phyloP scores from a whole-genome alignment of 768 basidiomycete species.

The Mycena galericulata region DNA sequence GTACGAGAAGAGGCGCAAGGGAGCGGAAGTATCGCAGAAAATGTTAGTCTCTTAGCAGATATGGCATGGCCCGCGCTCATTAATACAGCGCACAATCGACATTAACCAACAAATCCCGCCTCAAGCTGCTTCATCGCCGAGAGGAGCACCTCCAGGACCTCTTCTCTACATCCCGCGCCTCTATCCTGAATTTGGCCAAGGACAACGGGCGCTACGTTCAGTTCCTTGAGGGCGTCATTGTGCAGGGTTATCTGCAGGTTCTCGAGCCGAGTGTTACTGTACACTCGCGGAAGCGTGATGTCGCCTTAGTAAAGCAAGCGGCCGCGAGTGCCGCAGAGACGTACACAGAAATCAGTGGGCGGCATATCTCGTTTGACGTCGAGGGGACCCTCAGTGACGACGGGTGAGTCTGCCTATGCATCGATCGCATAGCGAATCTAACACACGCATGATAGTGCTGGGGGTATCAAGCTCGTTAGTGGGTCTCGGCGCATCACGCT shows the following conservation, averaged over 20 bases:
- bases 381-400: slow-evolving; percentile 75
- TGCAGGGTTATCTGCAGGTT: slow-evolving; percentile 87
- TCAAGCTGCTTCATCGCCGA: slow-evolving; percentile 88
- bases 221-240: slow-evolving; percentile 86
- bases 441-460: slow-evolving; percentile 65
- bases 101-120: slow-evolving; percentile 94
- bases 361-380: slow-evolving; percentile 67
- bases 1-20: slow-evolving; percentile 97
- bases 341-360: slow-evolving; percentile 86
- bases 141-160: slow-evolving; percentile 94
- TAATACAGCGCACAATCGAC: slow-evolving; percentile 88
- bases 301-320: slow-evolving; percentile 69
- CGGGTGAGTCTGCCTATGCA: slow-evolving; percentile 57
- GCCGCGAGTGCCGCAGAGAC: slow-evolving; percentile 69
- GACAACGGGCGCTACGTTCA: slow-evolving; percentile 80
- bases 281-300: slow-evolving; percentile 76
- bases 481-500: slow-evolving; percentile 85
- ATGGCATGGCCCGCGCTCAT: background rate
- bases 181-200: slow-evolving; percentile 71
- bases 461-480: slow-evolving; percentile 84
- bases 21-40: slow-evolving; percentile 93
- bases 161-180: slow-evolving; percentile 77
- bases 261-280: slow-evolving; percentile 81
- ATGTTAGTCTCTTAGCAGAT: slow-evolving; percentile 69
- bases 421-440: slow-evolving; percentile 26